phyloP scores from a whole-genome alignment of 1,139 yeast genomes.

The Pichia sp. region DNA sequence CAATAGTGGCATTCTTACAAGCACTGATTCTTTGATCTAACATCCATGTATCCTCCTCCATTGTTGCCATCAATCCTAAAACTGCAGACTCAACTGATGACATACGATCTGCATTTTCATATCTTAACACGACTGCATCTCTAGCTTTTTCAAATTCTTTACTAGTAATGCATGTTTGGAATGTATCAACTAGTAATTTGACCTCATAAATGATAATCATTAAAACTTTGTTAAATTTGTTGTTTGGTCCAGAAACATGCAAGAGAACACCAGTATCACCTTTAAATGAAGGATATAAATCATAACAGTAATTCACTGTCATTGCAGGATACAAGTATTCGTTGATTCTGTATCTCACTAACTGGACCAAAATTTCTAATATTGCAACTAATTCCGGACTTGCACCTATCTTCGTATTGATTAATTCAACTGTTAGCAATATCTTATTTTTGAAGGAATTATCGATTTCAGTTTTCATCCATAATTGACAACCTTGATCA shows the following conservation, averaged over 20 bases:
- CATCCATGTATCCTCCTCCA: conserved; percentile 54
- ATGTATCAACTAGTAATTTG: conserved; percentile 16
- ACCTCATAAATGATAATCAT: conserved; percentile 29
- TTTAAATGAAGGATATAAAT: conserved; percentile 47
- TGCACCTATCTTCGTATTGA: conserved; percentile 31
- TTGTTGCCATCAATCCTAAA: conserved; percentile 38
- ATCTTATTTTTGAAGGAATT: conserved; percentile 22
- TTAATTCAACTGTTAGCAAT: conserved; percentile 46
- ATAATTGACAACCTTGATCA: conserved; percentile 42
- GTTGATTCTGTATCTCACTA: conserved; percentile 41
- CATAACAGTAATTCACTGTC: conserved; percentile 53
- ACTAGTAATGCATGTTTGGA: conserved; percentile 28
- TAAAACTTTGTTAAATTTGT: conserved; percentile 37
- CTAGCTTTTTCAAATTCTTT: conserved; percentile 44
- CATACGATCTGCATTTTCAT: conserved; percentile 38
- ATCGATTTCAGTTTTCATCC: conserved; percentile 43
- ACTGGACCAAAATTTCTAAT: conserved; percentile 49
- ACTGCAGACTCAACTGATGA: conserved; percentile 49
- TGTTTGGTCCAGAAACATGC: conserved; percentile 47
- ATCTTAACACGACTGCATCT: conserved; percentile 42
- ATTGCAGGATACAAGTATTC: conserved; percentile 49
- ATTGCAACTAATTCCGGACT: conserved; percentile 39
- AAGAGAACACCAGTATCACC: conserved; percentile 50
- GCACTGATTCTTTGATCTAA: conserved; percentile 52
- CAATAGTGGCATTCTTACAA: conserved; percentile 56